Evolutionary conservation across 2,329 filamentous ascomycete genomes (phyloP).

Genomic region (Calonectria pauciramosa): DNA sequence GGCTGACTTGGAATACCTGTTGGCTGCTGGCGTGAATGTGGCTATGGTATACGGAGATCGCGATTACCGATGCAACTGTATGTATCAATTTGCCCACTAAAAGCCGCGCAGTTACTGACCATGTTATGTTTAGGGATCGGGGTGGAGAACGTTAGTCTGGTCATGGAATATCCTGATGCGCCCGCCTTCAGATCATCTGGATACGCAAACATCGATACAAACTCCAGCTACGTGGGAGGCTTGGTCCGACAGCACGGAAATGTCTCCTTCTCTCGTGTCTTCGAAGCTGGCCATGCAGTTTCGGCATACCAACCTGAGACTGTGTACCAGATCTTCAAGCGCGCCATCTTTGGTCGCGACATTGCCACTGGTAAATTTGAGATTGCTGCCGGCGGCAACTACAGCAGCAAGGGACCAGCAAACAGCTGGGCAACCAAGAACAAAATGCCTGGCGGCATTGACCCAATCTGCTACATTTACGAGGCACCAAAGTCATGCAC

Average conservation of each 20-base stretch:
- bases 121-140: slow-evolving; percentile 56
- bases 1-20: slow-evolving; percentile 66
- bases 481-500: slow-evolving; percentile 55
- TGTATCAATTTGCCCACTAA: slow-evolving; percentile 41
- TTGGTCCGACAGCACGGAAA: slow-evolving; percentile 82
- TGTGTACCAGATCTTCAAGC: slow-evolving; percentile 67
- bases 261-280: slow-evolving; percentile 74
- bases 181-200: slow-evolving; percentile 72
- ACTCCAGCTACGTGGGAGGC: slow-evolving; percentile 76
- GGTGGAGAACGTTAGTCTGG: slow-evolving; percentile 76
- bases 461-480: slow-evolving; percentile 71
- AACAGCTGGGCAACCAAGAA: slow-evolving; percentile 67
- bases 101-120: not conserved
- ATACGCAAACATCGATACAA: slow-evolving; percentile 77
- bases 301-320: slow-evolving; percentile 70
- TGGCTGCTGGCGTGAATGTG: slow-evolving; percentile 73
- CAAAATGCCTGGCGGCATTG: slow-evolving; percentile 57
- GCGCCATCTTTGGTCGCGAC: slow-evolving; percentile 67
- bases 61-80: slow-evolving; percentile 72
- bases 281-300: slow-evolving; percentile 73
- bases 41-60: slow-evolving; percentile 76
- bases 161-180: slow-evolving; percentile 63
- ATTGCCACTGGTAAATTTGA: slow-evolving; percentile 65
- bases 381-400: slow-evolving; percentile 40
- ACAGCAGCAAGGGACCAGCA: slow-evolving; percentile 56